These are phyloP conservation scores for Nematodospora valgi DNA, from an alignment of 805 yeast species.

Conservation along the genomic window DNA sequence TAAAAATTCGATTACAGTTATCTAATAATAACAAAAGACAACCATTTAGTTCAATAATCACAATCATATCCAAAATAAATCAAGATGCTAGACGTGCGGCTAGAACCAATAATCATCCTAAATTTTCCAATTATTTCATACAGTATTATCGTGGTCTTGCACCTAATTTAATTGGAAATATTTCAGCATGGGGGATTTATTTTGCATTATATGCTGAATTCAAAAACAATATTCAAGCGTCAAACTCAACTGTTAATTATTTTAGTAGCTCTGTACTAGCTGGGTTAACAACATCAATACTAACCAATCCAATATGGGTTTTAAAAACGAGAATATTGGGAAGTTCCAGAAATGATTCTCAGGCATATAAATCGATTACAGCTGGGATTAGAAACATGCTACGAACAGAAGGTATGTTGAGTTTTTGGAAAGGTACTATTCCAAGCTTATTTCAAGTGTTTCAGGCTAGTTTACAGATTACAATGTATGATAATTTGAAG, in stretches of 20 bases:
- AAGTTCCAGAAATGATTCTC: conserved; percentile 38
- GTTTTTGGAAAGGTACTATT: conserved; percentile 69
- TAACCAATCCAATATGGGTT: conserved; percentile 96
- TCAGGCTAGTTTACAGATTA: conserved; percentile 87
- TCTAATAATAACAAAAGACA: conserved; percentile 15
- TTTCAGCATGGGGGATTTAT: conserved; percentile 86
- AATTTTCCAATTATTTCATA: conserved; percentile 19
- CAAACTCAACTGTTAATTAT: conserved; percentile 22
- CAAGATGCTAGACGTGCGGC: conserved; percentile 14
- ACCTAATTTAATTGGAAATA: conserved; percentile 80
- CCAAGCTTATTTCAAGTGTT: conserved; percentile 80
- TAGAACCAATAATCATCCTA: neutral
- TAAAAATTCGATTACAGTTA: conserved; percentile 80
- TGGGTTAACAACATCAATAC: conserved; percentile 68
- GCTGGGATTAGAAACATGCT: conserved; percentile 54
- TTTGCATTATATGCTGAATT: conserved; percentile 71
- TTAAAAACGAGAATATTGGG: conserved; percentile 84
- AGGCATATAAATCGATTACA: conserved; percentile 55
- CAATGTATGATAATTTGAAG: conserved; percentile 80
- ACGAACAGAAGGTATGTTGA: conserved; percentile 52
- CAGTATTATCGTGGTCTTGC: conserved; percentile 68
- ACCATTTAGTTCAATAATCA: conserved; percentile 19
- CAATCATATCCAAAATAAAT: conserved; percentile 18
- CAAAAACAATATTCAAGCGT: conserved; percentile 28
- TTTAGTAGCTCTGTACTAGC: conserved; percentile 46